Conservation (phyloP, 495 filamentous ascomycete genomes). For the Trichoderma parareesei region DNA sequence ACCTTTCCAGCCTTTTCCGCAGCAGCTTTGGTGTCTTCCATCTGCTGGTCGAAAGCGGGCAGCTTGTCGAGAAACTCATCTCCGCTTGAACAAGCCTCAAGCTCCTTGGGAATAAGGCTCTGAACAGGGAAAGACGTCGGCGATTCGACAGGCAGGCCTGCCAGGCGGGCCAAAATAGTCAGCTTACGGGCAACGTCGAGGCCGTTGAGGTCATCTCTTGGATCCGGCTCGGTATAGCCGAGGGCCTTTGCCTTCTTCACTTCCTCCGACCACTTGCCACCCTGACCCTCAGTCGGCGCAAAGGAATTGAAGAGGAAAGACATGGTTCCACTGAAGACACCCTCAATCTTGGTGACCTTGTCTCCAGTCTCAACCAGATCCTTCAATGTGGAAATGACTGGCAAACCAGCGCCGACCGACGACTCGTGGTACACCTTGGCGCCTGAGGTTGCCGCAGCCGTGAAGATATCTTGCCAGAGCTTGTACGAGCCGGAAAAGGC, state of each 20-base stretch:
- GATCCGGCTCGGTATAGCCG: conserved; percentile 97
- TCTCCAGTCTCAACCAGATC: conserved; percentile 89
- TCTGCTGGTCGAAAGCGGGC: conserved; percentile 69
- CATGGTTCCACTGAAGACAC: conserved; percentile 94
- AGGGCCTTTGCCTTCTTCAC: conserved; percentile 84
- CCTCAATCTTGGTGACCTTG: conserved; percentile 79
- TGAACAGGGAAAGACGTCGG: conserved; percentile 86
- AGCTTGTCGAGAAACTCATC: conserved; percentile 75
- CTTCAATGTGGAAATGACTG: conserved; percentile 81
- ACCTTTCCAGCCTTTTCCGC: conserved; percentile 83
- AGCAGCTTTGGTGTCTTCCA: conserved; percentile 68
- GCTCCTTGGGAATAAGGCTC: conserved; percentile 74
- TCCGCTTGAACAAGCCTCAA: conserved; percentile 64
- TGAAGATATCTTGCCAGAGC: conserved; percentile 78
- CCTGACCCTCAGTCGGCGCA: conserved; percentile 59
- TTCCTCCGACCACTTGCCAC: conserved; percentile 76
- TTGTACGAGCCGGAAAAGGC: conserved; percentile 71
- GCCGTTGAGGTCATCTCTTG: conserved; percentile 91
- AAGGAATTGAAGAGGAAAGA: conserved; percentile 96
- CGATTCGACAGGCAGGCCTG: conserved; percentile 65
- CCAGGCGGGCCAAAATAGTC: conserved; percentile 81
- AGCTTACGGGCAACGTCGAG: conserved; percentile 95
- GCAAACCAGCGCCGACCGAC: conserved; percentile 84
- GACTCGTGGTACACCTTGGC: conserved; percentile 89
- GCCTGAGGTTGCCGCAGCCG: conserved; percentile 48